Percentiles rank a stretch among this genome's conserved stretches.
Evolutionary conservation across 164 flowering plant species (phyloP).

Genomic region (Aristolochia californica): DNA sequence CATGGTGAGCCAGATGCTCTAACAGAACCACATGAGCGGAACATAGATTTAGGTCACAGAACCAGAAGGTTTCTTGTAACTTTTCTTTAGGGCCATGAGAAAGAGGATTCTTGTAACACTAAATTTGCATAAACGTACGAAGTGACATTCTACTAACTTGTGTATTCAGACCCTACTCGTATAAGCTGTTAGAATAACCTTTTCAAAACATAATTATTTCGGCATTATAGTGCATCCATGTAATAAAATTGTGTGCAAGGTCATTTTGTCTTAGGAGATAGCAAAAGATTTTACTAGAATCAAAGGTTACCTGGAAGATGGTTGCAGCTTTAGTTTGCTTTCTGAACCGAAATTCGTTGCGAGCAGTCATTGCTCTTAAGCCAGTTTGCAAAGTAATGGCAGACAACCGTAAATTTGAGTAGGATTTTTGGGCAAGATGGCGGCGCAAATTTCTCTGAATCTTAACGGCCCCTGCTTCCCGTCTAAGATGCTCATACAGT

Average conservation of each 20-base stretch:
- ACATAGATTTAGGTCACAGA: background rate
- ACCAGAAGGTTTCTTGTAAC: too few relatives aligned
- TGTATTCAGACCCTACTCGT: too few relatives aligned
- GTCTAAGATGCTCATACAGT: slow-evolving; percentile 55
- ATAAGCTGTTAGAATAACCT: too few relatives aligned
- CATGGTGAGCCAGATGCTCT: too few relatives aligned
- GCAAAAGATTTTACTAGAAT: background rate
- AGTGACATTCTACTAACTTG: too few relatives aligned
- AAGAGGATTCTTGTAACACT: background rate
- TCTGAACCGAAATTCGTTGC: slow-evolving; percentile 80
- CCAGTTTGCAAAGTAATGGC: slow-evolving; percentile 81
- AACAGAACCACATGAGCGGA: too few relatives aligned
- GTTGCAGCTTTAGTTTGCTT: slow-evolving; percentile 83
- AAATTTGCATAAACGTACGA: background rate
- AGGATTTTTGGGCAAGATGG: slow-evolving; percentile 41
- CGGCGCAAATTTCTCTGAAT: slow-evolving; percentile 73
- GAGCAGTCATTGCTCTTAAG: slow-evolving; percentile 86
- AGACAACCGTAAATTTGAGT: slow-evolving; percentile 33
- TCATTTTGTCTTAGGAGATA: background rate
- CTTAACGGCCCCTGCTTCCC: slow-evolving; percentile 74
- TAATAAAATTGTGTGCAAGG: background rate
- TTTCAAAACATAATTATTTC: too few relatives aligned
- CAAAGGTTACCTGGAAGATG: slow-evolving; percentile 55
- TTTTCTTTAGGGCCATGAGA: too few relatives aligned
- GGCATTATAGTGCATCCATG: background rate